phyloP scores from a whole-genome alignment of 352 stramenopile species.

The Pythium chondricola region DNA sequence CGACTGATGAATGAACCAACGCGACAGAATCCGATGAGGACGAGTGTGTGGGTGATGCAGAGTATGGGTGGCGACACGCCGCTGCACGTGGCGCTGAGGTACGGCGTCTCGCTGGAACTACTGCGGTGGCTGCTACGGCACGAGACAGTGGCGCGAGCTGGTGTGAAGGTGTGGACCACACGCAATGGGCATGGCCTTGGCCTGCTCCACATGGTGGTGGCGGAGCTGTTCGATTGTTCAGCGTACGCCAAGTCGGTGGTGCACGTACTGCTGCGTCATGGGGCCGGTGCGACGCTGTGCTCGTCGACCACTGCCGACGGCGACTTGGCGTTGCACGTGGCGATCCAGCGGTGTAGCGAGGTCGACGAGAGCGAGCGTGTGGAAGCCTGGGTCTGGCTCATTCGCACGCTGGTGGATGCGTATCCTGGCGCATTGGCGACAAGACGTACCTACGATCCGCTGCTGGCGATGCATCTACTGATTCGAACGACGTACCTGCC shows the following conservation, averaged over 20 bases:
- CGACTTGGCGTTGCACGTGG: constrained; percentile 46
- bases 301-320: constrained; percentile 27
- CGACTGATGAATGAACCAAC: constrained; percentile 1
- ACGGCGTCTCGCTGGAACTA: constrained; percentile 21
- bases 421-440: constrained; percentile 5
- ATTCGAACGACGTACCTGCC: constrained; percentile 1
- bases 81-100: constrained; percentile 16
- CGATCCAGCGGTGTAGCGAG: constrained; percentile 41
- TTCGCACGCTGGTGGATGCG: constrained; percentile 1
- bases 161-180: constrained; percentile 7
- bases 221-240: constrained; percentile 18
- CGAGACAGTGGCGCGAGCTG: not conserved
- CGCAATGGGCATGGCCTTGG: constrained; percentile 31
- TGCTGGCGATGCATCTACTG: constrained; percentile 13
- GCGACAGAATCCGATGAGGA: not conserved
- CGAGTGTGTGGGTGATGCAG: constrained; percentile 18
- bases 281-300: constrained; percentile 22
- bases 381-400: constrained; percentile 15
- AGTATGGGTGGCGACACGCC: constrained; percentile 16
- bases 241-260: constrained; percentile 30
- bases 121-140: constrained; percentile 30
- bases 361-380: too few species aligned
- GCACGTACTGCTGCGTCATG: constrained; percentile 33
- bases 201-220: constrained; percentile 39
- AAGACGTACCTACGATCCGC: constrained; percentile 6